Evolutionary conservation across 2,329 filamentous ascomycete genomes (phyloP).

Genomic region (Gaeumannomyces sp.): DNA sequence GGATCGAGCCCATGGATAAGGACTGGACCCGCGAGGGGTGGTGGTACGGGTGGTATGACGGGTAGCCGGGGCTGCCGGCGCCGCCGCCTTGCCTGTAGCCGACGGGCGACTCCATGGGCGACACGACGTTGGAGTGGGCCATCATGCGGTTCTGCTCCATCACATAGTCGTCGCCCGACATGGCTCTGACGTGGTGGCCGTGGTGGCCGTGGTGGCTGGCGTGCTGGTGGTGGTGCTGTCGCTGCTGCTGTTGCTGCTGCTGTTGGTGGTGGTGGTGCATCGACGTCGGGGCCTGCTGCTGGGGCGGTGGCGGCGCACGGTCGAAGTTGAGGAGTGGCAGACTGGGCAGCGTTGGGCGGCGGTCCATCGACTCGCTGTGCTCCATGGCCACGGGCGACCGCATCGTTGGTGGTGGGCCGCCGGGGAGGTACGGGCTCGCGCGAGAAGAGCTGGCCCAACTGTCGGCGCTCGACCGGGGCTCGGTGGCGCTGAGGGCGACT

Average conservation of each 20-base stretch:
- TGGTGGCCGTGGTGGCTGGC: conserved; percentile 2
- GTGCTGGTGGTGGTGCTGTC: conserved; percentile 8
- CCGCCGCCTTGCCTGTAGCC: conserved; percentile 26
- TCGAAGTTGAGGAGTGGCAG: conserved; percentile 35
- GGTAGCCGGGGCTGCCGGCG: conserved; percentile 19
- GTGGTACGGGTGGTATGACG: conserved; percentile 30
- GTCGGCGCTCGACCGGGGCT: conserved; percentile 23
- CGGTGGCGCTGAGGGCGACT: conserved; percentile 2
- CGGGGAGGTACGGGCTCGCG: conserved; percentile 29
- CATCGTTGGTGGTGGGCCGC: conserved; percentile 23
- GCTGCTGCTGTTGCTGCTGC: background rate
- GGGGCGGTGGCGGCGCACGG: conserved; percentile 24
- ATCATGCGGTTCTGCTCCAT: conserved; percentile 17
- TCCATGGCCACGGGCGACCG: conserved; percentile 26
- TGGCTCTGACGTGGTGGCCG: conserved; percentile 7
- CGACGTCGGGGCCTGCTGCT: conserved; percentile 2
- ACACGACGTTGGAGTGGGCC: conserved; percentile 19
- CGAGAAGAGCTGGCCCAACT: conserved; percentile 29
- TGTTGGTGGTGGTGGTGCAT: background rate
- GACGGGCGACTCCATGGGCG: conserved; percentile 25
- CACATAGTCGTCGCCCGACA: conserved; percentile 8
- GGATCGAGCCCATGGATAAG: conserved; percentile 36
- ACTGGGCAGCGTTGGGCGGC: conserved; percentile 33
- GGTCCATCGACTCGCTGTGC: conserved; percentile 28
- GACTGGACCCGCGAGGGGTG: conserved; percentile 40